Base-by-base conservation (phyloP, 257 asterid species). In the Avicennia marina region DNA sequence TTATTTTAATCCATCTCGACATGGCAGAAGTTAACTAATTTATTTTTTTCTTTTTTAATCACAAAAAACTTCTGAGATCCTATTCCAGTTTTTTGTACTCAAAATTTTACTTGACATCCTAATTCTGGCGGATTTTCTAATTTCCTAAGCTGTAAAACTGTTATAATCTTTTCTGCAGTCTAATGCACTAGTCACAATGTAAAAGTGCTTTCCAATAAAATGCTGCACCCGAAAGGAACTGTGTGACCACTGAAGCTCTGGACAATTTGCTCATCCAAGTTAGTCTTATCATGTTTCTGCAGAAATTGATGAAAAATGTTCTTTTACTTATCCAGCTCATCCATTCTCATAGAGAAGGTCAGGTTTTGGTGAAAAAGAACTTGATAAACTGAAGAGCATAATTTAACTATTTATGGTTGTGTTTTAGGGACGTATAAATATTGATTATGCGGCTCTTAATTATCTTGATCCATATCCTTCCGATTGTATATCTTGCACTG, bases 161-260 rank as follows among this genome's bases (percentile, higher is more conserved):
- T 41, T 66, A 7, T 39, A 7, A 15, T 55, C 33, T 54, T 60
- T 48, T 48, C 45, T 67, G 72, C 75, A 72, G 80, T 51, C 19
- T 12, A 60, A 58, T 58, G 39, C 10, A 26, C 56, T 38, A 41
- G 57, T 47, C 61, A 63, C 56, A 34, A 75, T 75, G 81, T 75
- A 54, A 75, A 59, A 59, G 46, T 51, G 43, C 38, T 59, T 18
- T 42, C 68, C 47, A 18, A 12, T 27, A 17, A 61, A 53, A 41
- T 67, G 61, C 63, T 71, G 69, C 75, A 56, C 53, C 61, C 65
- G 71, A 36, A 61, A 53, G 65, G 65, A 58, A 68, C 62, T 65
- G 44, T 61, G 54, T 58, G 22, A 52, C 42, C 45, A 26, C 65
- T 48, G 69, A 71, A 61, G 78, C 46, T 41, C 68, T 38, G 22